Percentiles rank a stretch among this genome's conserved stretches.
These are phyloP conservation scores for Closterium sp. DNA, from an alignment of 139 green algal genomes.

Conservation along the genomic window DNA sequence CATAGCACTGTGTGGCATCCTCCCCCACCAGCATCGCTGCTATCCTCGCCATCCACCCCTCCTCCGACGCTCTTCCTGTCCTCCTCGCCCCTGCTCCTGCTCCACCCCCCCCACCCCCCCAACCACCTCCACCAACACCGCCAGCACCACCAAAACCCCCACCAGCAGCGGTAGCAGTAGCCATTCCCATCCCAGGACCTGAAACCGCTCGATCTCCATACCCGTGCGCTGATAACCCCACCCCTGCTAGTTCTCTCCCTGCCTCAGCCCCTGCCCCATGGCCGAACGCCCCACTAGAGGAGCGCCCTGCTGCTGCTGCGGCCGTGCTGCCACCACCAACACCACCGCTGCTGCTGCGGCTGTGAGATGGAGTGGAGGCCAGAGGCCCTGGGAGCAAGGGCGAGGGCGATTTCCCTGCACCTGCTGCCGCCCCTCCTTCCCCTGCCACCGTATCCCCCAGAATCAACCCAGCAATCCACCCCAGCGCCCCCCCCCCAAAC, in stretches of 20 bases:
- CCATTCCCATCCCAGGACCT: not conserved
- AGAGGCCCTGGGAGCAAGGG: not conserved
- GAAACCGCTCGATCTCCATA: not conserved
- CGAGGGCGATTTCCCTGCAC: not conserved
- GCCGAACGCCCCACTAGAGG: not conserved
- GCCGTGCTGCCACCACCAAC: not conserved
- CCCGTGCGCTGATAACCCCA: not conserved
- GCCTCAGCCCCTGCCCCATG: not conserved
- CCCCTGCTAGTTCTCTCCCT: not conserved
- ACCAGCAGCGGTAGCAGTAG: not conserved
- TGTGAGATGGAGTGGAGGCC: not conserved
- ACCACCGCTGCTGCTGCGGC: not conserved
- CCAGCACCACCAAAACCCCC: not conserved
- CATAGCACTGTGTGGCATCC: slow-evolving; percentile 47
- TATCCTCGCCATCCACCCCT: slow-evolving; percentile 32
- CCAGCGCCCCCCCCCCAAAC: not conserved
- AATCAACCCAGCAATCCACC: not conserved
- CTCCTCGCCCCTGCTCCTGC: not conserved
- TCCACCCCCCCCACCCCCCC: not conserved
- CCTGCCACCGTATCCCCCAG: not conserved
- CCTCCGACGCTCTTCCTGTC: not conserved
- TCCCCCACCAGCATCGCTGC: slow-evolving; percentile 45
- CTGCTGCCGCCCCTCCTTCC: slow-evolving; percentile 1
- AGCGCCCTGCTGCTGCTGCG: not conserved
- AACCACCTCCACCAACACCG: not conserved